A percentile compares a stretch with the other conserved stretches of the same genome.
Evolutionary conservation across 345 rosid genomes (phyloP).

Genomic region (Camelina laxa): DNA sequence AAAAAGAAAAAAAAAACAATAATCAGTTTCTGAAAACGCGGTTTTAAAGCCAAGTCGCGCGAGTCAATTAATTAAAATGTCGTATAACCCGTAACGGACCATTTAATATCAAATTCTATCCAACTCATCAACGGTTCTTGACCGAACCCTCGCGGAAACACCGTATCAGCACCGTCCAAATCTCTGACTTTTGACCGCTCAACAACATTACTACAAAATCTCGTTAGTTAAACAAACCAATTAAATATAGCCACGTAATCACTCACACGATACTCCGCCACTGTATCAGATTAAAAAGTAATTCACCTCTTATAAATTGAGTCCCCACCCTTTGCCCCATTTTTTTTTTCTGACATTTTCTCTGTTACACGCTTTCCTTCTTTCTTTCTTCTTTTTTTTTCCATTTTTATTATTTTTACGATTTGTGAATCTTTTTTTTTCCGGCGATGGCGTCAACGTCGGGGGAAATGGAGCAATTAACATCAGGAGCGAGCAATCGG

Average conservation of each 20-base stretch:
- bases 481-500: conserved; percentile 98
- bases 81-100: too few relatives aligned
- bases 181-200: conserved; percentile 14
- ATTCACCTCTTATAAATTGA: conserved; percentile 38
- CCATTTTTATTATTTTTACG: not conserved
- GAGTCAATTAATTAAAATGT: not conserved
- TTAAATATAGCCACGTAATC: not conserved
- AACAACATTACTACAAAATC: not conserved
- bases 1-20: not conserved
- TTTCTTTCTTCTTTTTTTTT: not conserved
- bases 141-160: conserved; percentile 28
- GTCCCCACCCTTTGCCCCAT: conserved; percentile 41
- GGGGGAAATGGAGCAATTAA: conserved; percentile 82
- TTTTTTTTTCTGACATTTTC: conserved; percentile 33
- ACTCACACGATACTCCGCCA: not conserved
- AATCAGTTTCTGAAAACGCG: conserved; percentile 16
- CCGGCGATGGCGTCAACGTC: conserved; percentile 50
- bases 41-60: not conserved
- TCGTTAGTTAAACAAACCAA: conserved; percentile 31
- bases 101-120: not conserved
- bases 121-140: conserved; percentile 39
- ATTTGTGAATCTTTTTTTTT: conserved; percentile 11
- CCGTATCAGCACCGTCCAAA: conserved; percentile 39
- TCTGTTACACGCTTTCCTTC: conserved; percentile 20
- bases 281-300: conserved; percentile 15